Conservation (phyloP, 2,329 filamentous ascomycete genomes). For the Hymenoscyphus linearis region DNA sequence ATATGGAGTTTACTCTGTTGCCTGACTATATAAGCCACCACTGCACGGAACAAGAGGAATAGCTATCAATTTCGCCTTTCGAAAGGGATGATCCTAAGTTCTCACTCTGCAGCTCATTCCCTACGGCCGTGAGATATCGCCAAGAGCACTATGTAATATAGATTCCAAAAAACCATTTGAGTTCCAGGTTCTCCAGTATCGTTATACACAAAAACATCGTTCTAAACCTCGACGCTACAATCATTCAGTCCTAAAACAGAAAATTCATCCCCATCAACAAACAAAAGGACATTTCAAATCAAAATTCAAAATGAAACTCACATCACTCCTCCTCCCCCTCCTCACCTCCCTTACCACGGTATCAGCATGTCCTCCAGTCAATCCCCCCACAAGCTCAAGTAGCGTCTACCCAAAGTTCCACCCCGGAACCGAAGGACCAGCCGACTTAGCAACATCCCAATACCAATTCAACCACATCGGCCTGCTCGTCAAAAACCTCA, state of each 20-base stretch:
- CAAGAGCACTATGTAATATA: neutral
- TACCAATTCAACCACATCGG: constrained; percentile 1
- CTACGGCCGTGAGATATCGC: neutral
- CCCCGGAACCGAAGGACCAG: neutral
- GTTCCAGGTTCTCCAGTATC: neutral
- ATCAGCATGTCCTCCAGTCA: neutral
- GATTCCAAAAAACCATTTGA: neutral
- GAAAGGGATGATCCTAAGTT: neutral
- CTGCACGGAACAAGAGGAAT: neutral
- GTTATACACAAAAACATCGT: too few species aligned
- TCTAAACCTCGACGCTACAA: too few species aligned
- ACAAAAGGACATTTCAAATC: too few species aligned
- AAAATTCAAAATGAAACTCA: neutral
- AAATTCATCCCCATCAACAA: too few species aligned
- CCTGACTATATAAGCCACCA: neutral
- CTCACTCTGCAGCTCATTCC: neutral
- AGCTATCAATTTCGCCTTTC: neutral
- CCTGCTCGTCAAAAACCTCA: neutral
- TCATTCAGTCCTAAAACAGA: too few species aligned
- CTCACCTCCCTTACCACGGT: neutral
- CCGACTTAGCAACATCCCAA: neutral
- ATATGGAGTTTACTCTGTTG: too few species aligned
- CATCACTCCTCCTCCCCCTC: neutral
- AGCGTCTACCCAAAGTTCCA: neutral
- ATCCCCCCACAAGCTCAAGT: neutral